phyloP scores from a whole-genome alignment of 805 yeast species.

The Gaillardinia entomophila region DNA sequence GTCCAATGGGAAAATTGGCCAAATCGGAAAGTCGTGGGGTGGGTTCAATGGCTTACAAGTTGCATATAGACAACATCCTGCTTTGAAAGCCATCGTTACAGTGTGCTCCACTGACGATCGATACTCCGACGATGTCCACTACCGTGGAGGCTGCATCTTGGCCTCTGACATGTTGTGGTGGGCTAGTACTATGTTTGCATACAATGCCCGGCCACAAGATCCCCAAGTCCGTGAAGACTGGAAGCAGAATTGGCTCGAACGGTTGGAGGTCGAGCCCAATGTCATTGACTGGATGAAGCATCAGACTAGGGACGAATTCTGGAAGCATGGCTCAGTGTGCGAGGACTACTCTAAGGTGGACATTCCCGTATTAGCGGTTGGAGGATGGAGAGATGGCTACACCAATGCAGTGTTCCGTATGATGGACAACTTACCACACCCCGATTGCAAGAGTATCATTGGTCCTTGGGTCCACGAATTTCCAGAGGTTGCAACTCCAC shows the following conservation, averaged over 20 bases:
- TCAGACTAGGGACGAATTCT: slow-evolving; percentile 40
- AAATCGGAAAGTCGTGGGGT: slow-evolving; percentile 48
- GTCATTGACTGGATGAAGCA: slow-evolving; percentile 37
- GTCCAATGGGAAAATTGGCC: slow-evolving; percentile 42
- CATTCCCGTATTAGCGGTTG: slow-evolving; percentile 39
- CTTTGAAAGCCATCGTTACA: slow-evolving; percentile 37
- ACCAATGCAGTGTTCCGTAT: slow-evolving; percentile 40
- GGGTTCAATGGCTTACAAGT: slow-evolving; percentile 43
- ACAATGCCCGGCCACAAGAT: slow-evolving; percentile 43
- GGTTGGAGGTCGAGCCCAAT: slow-evolving; percentile 36
- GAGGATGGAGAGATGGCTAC: slow-evolving; percentile 47
- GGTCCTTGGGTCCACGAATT: slow-evolving; percentile 49
- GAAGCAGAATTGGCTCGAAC: slow-evolving; percentile 35
- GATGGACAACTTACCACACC: slow-evolving; percentile 33
- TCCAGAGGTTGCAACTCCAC: slow-evolving; percentile 43
- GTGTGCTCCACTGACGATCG: slow-evolving; percentile 44
- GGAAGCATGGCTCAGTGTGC: slow-evolving; percentile 44
- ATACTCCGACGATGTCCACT: slow-evolving; percentile 45
- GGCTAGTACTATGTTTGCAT: slow-evolving; percentile 43
- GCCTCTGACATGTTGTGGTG: slow-evolving; percentile 47
- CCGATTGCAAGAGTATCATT: slow-evolving; percentile 24
- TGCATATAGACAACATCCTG: slow-evolving; percentile 43
- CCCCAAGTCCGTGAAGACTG: slow-evolving; percentile 36
- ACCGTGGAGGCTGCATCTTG: slow-evolving; percentile 40
- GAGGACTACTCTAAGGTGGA: slow-evolving; percentile 31